These are phyloP conservation scores for Chimonanthus salicifolius DNA, from an alignment of 164 flowering plant genomes.

Conservation along the genomic window DNA sequence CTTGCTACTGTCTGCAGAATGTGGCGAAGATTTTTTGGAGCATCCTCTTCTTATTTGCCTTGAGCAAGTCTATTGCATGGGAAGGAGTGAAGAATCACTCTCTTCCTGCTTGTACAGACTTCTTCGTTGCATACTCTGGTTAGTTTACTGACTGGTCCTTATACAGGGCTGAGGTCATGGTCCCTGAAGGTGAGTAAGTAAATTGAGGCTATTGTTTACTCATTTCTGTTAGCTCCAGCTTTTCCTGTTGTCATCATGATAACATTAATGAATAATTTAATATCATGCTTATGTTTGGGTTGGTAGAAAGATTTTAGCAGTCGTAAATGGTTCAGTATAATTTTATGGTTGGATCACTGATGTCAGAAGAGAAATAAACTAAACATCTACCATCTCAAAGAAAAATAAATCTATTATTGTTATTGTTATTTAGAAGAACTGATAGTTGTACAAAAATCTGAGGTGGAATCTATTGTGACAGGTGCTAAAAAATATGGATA, in stretches of 20 bases:
- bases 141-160: too few species aligned
- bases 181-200: not conserved
- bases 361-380: not conserved
- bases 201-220: too few species aligned
- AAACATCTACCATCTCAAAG: too few species aligned
- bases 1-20: not conserved
- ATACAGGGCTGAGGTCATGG: not conserved
- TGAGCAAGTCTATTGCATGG: not conserved
- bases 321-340: too few species aligned
- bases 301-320: not conserved
- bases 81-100: not conserved
- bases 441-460: not conserved
- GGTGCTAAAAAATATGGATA: conserved; percentile 35
- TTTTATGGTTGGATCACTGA: not conserved
- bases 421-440: not conserved
- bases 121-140: not conserved
- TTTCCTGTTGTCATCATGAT: not conserved
- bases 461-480: conserved; percentile 5
- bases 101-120: not conserved
- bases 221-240: not conserved
- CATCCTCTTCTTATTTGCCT: not conserved
- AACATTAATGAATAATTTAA: not conserved
- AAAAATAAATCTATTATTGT: not conserved
- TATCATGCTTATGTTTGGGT: not conserved
- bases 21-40: not conserved